Evolutionary conservation across 2,329 filamentous ascomycete genomes (phyloP).

Genomic region (Dactylonectria macrodidyma): DNA sequence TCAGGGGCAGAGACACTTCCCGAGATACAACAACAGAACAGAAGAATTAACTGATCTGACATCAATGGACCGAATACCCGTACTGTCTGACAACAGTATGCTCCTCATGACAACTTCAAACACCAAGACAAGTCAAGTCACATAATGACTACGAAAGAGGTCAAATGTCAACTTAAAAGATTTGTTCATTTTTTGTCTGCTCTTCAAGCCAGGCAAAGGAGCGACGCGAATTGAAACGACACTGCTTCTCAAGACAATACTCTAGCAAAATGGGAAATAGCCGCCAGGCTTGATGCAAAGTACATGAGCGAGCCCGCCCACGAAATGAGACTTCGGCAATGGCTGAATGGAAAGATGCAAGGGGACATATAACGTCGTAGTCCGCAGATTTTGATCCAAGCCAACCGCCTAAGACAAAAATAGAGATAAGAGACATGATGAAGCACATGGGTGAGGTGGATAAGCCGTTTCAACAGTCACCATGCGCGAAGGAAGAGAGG

Average conservation of each 20-base stretch:
- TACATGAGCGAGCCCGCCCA: conserved; percentile 45
- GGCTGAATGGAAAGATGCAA: conserved; percentile 37
- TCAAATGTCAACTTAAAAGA: too few relatives aligned
- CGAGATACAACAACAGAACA: too few relatives aligned
- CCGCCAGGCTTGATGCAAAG: conserved; percentile 44
- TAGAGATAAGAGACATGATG: conserved; percentile 37
- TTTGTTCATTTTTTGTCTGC: too few relatives aligned
- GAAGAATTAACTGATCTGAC: too few relatives aligned
- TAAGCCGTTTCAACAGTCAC: conserved; percentile 36
- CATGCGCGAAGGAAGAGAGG: conserved; percentile 18
- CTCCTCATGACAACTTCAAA: too few relatives aligned
- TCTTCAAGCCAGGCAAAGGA: conserved; percentile 41
- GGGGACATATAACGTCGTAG: conserved; percentile 49
- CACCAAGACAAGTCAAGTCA: too few relatives aligned
- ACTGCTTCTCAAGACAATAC: conserved; percentile 46
- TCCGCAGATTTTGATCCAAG: conserved; percentile 52
- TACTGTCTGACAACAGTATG: too few relatives aligned
- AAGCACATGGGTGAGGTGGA: conserved; percentile 36
- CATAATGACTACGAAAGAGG: too few relatives aligned
- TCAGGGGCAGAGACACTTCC: too few relatives aligned
- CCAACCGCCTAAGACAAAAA: conserved; percentile 44
- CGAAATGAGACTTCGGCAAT: conserved; percentile 35
- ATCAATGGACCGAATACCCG: too few relatives aligned
- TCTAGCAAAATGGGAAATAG: conserved; percentile 45
- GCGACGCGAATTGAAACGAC: conserved; percentile 42